phyloP scores from a whole-genome alignment of 139 green algal genomes.

The Monoraphidium neglectum region DNA sequence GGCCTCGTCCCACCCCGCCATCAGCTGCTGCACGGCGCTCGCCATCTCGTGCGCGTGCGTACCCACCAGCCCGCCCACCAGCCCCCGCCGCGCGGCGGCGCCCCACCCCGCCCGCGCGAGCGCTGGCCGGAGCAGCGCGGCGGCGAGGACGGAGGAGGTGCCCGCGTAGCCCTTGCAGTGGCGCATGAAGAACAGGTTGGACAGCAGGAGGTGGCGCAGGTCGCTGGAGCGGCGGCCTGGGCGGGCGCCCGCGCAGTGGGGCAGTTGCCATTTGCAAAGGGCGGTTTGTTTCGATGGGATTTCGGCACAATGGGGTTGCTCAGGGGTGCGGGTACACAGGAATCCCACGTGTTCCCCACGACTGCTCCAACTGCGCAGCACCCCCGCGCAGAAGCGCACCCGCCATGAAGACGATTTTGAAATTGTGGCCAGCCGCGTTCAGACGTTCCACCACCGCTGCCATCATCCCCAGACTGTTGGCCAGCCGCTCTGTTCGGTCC shows the following conservation, averaged over 20 bases:
- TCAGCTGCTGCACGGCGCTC: slow-evolving; percentile 57
- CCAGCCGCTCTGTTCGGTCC: slow-evolving; percentile 63
- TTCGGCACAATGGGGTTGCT: too few species aligned
- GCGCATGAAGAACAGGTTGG: slow-evolving; percentile 63
- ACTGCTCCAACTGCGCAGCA: neutral
- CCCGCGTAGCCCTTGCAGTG: slow-evolving; percentile 35
- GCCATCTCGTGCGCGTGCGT: slow-evolving; percentile 74
- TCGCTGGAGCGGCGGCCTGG: slow-evolving; percentile 58
- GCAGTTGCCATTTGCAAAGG: too few species aligned
- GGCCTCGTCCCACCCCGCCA: slow-evolving; percentile 50
- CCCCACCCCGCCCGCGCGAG: neutral
- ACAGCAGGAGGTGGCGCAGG: slow-evolving; percentile 61
- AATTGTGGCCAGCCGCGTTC: slow-evolving; percentile 29
- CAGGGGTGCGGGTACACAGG: too few species aligned
- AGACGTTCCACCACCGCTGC: slow-evolving; percentile 41
- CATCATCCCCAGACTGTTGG: slow-evolving; percentile 55
- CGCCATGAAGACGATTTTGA: slow-evolving; percentile 61
- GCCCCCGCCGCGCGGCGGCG: slow-evolving; percentile 14
- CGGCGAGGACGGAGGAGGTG: slow-evolving; percentile 14
- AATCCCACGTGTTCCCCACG: too few species aligned
- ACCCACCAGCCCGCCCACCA: slow-evolving; percentile 53
- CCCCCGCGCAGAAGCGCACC: slow-evolving; percentile 20
- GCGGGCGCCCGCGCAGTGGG: too few species aligned
- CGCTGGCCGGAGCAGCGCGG: slow-evolving; percentile 12
- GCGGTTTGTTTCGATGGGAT: too few species aligned